phyloP scores from a whole-genome alignment of 768 basidiomycete species.

The Russula vinacea region DNA sequence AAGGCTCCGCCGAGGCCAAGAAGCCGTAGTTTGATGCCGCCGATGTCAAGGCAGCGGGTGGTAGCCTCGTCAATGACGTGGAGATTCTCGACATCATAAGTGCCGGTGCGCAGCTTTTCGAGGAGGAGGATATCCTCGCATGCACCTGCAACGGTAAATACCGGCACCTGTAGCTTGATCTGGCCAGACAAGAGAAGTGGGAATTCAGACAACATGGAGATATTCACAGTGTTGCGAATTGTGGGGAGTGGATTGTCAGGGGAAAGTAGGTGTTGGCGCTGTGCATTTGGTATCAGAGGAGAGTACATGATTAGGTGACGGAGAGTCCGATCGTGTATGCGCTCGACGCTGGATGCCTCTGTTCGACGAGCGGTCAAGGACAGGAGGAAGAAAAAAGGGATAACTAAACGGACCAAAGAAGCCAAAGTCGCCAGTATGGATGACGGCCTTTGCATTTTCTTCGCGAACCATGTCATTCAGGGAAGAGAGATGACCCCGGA shows the following conservation, averaged over 20 bases:
- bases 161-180: slow-evolving; percentile 87
- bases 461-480: slow-evolving; percentile 90
- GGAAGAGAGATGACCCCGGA: slow-evolving; percentile 79
- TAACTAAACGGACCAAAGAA: slow-evolving; percentile 67
- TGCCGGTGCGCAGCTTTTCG: slow-evolving; percentile 85
- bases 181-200: slow-evolving; percentile 86
- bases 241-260: slow-evolving; percentile 62
- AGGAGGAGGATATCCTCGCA: slow-evolving; percentile 93
- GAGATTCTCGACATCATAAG: slow-evolving; percentile 85
- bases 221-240: slow-evolving; percentile 72
- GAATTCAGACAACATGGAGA: slow-evolving; percentile 88
- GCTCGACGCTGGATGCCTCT: slow-evolving; percentile 77
- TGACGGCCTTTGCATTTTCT: slow-evolving; percentile 84
- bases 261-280: slow-evolving; percentile 73
- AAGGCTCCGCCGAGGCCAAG: slow-evolving; percentile 96
- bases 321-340: slow-evolving; percentile 93
- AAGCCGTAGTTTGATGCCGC: slow-evolving; percentile 88
- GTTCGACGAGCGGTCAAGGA: slow-evolving; percentile 29
- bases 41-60: slow-evolving; percentile 87
- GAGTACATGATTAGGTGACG: slow-evolving; percentile 97
- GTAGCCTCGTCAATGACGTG: slow-evolving; percentile 93
- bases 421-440: slow-evolving; percentile 99
- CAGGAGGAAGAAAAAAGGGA: not conserved
- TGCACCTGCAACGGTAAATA: slow-evolving; percentile 95
- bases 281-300: slow-evolving; percentile 80